Evolutionary conservation across 495 filamentous ascomycete species (phyloP).

Genomic region (Talaromyces ruber): DNA sequence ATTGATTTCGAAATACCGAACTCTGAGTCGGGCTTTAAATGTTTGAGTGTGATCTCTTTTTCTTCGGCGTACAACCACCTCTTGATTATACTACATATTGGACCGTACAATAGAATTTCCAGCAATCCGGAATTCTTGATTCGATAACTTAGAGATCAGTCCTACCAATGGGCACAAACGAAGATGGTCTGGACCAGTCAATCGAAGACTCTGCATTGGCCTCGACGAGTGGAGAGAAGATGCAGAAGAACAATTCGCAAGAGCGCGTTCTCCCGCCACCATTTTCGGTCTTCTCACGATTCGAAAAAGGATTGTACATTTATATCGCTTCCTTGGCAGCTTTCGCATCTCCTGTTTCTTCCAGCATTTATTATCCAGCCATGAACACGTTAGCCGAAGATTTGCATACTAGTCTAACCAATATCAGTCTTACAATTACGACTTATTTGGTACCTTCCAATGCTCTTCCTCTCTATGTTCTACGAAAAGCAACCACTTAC

Average conservation of each 20-base stretch:
- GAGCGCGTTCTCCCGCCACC: background rate
- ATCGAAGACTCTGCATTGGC: background rate
- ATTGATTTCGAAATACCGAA: background rate
- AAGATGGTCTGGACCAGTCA: background rate
- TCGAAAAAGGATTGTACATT: conserved; percentile 15
- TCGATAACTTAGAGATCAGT: background rate
- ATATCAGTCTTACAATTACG: conserved; percentile 64
- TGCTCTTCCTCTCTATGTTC: background rate
- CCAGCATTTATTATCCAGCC: conserved; percentile 70
- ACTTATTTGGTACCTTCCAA: conserved; percentile 47
- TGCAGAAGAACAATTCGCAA: background rate
- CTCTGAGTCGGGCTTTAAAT: background rate
- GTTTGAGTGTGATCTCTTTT: background rate
- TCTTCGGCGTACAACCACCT: background rate
- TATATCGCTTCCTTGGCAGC: conserved; percentile 53
- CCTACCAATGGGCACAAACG: background rate
- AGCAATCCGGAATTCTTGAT: background rate
- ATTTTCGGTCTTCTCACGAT: background rate
- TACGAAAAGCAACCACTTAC: background rate
- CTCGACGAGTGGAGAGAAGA: background rate
- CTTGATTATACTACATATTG: background rate
- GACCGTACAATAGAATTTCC: background rate
- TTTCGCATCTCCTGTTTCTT: conserved; percentile 63
- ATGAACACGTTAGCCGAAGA: conserved; percentile 51
- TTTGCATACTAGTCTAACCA: conserved; percentile 46